Evolutionary conservation across 2,329 filamentous ascomycete genomes (phyloP).

Genomic region (Massarina eburnea): DNA sequence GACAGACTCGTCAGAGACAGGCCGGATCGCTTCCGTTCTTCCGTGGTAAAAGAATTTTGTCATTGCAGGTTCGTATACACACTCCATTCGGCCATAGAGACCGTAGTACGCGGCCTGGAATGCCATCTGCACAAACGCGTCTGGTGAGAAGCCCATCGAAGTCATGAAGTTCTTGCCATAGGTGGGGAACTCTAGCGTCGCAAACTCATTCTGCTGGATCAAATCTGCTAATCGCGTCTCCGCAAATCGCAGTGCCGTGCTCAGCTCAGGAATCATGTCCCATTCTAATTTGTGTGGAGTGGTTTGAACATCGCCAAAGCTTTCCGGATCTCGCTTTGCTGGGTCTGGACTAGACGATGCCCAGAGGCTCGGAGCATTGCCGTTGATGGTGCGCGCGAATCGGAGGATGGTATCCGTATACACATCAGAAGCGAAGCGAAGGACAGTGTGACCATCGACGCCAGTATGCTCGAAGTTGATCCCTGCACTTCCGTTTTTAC

Average conservation of each 20-base stretch:
- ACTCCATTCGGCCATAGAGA: conserved; percentile 89
- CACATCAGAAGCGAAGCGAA: conserved; percentile 92
- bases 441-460: conserved; percentile 94
- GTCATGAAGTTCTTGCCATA: conserved; percentile 99
- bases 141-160: conserved; percentile 92
- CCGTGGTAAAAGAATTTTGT: conserved; percentile 93
- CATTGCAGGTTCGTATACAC: conserved; percentile 97
- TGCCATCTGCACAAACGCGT: conserved; percentile 98
- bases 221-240: conserved; percentile 92
- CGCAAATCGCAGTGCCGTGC: conserved; percentile 88
- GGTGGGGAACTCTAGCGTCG: conserved; percentile 81
- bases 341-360: conserved; percentile 88
- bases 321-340: conserved; percentile 84
- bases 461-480: conserved; percentile 99
- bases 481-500: conserved; percentile 95
- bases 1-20: conserved; percentile 80
- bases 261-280: conserved; percentile 93
- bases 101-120: conserved; percentile 98
- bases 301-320: conserved; percentile 90
- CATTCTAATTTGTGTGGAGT: conserved; percentile 96
- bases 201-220: conserved; percentile 95
- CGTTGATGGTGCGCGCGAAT: conserved; percentile 94
- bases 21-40: conserved; percentile 88
- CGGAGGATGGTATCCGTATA: conserved; percentile 98
- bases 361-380: conserved; percentile 89